These are phyloP conservation scores for Ogataea allantospora DNA, from an alignment of 805 yeast species.

Conservation along the genomic window DNA sequence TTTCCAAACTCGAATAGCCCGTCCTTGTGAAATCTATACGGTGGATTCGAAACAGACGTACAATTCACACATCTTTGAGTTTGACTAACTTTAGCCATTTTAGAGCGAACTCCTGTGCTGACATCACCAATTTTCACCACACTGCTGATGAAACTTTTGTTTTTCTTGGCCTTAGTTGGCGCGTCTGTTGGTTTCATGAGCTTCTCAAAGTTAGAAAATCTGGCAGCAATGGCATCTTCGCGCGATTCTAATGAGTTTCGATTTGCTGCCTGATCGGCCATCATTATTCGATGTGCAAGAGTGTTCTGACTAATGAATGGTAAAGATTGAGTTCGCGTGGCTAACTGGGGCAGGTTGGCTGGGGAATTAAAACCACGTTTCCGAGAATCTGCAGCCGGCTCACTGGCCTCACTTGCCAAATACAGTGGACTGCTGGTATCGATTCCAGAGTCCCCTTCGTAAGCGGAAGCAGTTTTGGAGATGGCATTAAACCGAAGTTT, in stretches of 20 bases:
- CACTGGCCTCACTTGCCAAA: constrained; percentile 1
- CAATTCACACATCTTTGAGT: constrained; percentile 33
- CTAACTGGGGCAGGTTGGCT: constrained; percentile 28
- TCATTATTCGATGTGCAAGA: constrained; percentile 32
- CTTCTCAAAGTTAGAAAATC: constrained; percentile 33
- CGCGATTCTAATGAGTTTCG: constrained; percentile 23
- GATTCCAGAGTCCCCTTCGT: neutral
- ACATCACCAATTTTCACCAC: constrained; percentile 33
- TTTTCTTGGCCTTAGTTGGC: constrained; percentile 32
- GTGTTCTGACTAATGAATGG: constrained; percentile 34
- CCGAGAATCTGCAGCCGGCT: constrained; percentile 3
- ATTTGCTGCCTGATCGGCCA: constrained; percentile 23
- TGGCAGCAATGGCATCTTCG: constrained; percentile 28
- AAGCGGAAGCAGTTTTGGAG: constrained; percentile 1
- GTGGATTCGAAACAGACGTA: constrained; percentile 28
- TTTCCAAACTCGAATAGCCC: constrained; percentile 37
- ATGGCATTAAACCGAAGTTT: constrained; percentile 46
- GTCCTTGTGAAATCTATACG: constrained; percentile 33
- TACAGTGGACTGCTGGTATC: constrained; percentile 9
- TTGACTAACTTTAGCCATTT: constrained; percentile 9
- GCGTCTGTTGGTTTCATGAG: constrained; percentile 22
- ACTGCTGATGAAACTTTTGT: constrained; percentile 31
- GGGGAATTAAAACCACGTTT: constrained; percentile 7
- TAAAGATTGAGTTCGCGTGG: constrained; percentile 37
- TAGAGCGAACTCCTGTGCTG: constrained; percentile 16